Percentiles rank a stretch among this genome's conserved stretches.
Evolutionary conservation across 805 yeast genomes (phyloP).

Genomic region (Priceomyces fermenticarens): DNA sequence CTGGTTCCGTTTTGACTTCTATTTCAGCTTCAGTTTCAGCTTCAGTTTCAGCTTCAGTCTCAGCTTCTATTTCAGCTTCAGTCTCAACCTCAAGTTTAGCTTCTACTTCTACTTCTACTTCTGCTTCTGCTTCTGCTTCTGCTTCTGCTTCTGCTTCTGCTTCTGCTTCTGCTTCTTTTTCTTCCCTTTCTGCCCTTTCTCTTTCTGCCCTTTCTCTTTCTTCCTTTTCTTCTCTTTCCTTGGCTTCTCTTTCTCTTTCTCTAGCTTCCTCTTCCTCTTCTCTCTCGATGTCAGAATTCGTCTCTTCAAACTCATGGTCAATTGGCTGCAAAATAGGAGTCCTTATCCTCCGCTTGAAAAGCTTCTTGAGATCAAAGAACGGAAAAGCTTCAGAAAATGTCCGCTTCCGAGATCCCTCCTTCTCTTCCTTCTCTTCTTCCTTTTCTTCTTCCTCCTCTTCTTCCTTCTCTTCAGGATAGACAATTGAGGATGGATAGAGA

Average conservation of each 20-base stretch:
- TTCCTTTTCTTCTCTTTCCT: not conserved
- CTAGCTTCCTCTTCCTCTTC: conserved; percentile 3
- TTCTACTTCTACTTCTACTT: not conserved
- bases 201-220: not conserved
- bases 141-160: conserved; percentile 6
- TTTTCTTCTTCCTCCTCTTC: conserved; percentile 1
- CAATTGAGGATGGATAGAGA: conserved; percentile 2
- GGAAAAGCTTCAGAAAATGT: not conserved
- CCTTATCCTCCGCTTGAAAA: not conserved
- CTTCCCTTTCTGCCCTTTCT: not conserved
- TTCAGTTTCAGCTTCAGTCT: conserved; percentile 4
- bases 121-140: conserved; percentile 3
- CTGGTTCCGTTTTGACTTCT: conserved; percentile 3
- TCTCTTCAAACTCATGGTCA: conserved; percentile 2
- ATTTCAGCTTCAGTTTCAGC: conserved; percentile 6
- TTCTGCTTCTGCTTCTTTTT: conserved; percentile 1
- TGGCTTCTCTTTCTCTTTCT: not conserved
- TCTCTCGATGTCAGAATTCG: conserved; percentile 8
- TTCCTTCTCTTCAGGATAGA: not conserved
- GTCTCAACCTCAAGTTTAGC: conserved; percentile 1
- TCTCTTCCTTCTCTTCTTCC: not conserved
- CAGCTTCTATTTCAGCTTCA: not conserved
- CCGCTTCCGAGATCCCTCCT: conserved; percentile 1
- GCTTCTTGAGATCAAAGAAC: conserved; percentile 1
- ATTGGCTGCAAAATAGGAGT: not conserved